A percentile compares a stretch with the other conserved stretches of the same genome.
Conservation (phyloP, 2,329 filamentous ascomycete genomes). For the Plenodomus tracheiphilus region DNA sequence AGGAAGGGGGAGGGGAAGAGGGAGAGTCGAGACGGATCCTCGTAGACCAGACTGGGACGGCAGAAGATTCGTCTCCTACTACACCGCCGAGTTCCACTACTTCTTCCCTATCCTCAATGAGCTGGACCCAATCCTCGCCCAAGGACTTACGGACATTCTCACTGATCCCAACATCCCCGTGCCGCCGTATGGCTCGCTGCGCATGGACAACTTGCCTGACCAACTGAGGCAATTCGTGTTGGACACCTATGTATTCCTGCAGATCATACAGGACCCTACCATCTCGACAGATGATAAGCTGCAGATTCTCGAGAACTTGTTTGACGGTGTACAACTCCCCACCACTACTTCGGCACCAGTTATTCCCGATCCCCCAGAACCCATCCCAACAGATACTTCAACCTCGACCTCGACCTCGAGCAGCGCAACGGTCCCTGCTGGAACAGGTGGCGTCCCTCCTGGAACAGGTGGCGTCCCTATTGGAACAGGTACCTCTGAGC, state of each 20-base stretch:
- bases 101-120: neutral
- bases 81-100: constrained; percentile 1
- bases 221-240: constrained; percentile 2
- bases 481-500: too few species aligned
- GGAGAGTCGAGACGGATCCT: neutral
- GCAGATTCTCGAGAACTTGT: constrained; percentile 1
- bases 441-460: too few species aligned
- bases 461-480: too few species aligned
- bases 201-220: neutral
- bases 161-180: neutral
- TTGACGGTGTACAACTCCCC: neutral
- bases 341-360: neutral
- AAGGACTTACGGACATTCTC: neutral
- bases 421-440: too few species aligned
- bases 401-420: too few species aligned
- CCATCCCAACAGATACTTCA: too few species aligned
- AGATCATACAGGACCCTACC: neutral
- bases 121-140: neutral
- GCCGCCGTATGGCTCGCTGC: neutral
- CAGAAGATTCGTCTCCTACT: neutral
- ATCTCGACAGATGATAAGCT: constrained; percentile 1
- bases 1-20: neutral
- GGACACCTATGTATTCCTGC: constrained; percentile 1
- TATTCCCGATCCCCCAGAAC: too few species aligned
- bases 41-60: neutral